Evolutionary conservation across 2,329 filamentous ascomycete genomes (phyloP).

Genomic region (Passalora sequoiae): DNA sequence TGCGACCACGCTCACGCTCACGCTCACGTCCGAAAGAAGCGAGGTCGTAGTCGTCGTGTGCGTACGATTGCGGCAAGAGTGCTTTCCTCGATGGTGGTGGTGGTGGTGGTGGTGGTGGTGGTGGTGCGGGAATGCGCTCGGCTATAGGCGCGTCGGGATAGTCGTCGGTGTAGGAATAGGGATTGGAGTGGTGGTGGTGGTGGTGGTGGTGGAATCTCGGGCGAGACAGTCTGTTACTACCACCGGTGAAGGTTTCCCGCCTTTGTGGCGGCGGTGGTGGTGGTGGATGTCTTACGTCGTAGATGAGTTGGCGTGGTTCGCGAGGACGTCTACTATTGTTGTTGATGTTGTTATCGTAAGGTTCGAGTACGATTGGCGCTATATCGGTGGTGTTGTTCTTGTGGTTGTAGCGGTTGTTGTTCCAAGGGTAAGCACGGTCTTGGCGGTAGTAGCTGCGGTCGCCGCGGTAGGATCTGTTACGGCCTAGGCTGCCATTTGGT

Average conservation of each 20-base stretch:
- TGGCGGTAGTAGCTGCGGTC: background rate
- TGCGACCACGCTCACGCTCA: no score
- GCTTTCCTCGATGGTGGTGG: no score
- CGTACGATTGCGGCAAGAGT: background rate
- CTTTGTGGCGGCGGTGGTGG: no score
- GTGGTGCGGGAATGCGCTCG: no score
- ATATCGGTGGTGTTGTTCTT: background rate
- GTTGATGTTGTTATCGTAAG: no score
- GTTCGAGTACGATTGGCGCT: background rate
- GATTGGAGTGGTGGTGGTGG: background rate
- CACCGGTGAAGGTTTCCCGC: background rate
- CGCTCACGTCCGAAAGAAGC: background rate
- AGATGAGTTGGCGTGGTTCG: no score
- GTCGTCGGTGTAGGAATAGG: background rate
- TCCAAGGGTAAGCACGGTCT: background rate
- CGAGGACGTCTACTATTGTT: no score
- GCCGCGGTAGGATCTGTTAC: background rate
- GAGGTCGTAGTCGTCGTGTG: background rate
- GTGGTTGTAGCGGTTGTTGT: background rate
- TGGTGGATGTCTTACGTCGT: no score
- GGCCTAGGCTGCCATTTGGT: background rate
- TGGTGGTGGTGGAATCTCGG: no score
- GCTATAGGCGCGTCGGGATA: constrained; percentile 4
- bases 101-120: no score
- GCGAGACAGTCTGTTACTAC: background rate